Evolutionary conservation across 352 stramenopile genomes (phyloP).

Genomic region (Pilasporangium apinafurcum): DNA sequence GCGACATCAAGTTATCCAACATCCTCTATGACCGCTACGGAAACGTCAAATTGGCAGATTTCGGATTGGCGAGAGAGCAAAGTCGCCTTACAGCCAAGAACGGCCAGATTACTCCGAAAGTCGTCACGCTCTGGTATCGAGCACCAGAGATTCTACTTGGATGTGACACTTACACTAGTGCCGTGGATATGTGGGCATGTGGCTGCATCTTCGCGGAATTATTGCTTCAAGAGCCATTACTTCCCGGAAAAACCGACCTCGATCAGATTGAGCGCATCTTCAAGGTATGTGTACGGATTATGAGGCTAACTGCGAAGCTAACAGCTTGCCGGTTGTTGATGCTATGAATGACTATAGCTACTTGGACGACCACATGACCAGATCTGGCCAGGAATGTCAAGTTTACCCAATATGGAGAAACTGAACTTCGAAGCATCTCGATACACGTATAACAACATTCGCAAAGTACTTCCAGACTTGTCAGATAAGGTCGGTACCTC

Average conservation of each 20-base stretch:
- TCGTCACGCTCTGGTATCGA: constrained; percentile 95
- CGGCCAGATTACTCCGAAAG: constrained; percentile 54
- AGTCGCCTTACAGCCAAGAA: constrained; percentile 87
- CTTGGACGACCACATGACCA: constrained; percentile 56
- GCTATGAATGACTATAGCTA: constrained; percentile 11
- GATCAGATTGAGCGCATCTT: constrained; percentile 75
- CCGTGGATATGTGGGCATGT: constrained; percentile 90
- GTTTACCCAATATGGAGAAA: constrained; percentile 30
- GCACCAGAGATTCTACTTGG: constrained; percentile 91
- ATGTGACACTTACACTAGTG: constrained; percentile 72
- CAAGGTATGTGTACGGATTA: constrained; percentile 11
- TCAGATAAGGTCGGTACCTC: constrained; percentile 17
- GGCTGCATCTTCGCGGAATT: constrained; percentile 64
- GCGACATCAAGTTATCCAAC: constrained; percentile 95
- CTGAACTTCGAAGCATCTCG: constrained; percentile 22
- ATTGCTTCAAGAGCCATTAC: constrained; percentile 43
- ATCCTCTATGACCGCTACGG: constrained; percentile 88
- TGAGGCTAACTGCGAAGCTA: background rate
- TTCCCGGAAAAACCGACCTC: constrained; percentile 55
- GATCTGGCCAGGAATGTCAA: constrained; percentile 49
- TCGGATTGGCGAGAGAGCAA: constrained; percentile 43
- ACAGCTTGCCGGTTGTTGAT: background rate
- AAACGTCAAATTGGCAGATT: constrained; percentile 59
- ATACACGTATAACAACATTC: constrained; percentile 33
- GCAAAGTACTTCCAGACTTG: constrained; percentile 23